Percentiles rank a stretch among this genome's conserved stretches.
Conservation (phyloP, 2,329 filamentous ascomycete genomes). For the Fusarium sp. region DNA sequence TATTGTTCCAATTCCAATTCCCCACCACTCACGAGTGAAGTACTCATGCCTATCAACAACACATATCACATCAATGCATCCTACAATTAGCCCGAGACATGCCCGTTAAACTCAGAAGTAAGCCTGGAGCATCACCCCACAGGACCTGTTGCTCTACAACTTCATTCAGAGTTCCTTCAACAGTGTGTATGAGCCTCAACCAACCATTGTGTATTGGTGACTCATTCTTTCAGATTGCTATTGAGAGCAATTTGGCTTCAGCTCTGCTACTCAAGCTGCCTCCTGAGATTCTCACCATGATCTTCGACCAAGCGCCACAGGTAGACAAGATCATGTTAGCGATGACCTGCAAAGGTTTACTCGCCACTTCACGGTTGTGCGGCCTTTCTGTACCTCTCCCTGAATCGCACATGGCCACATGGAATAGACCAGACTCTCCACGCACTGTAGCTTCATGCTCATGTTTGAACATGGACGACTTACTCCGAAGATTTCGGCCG, state of each 20-base stretch:
- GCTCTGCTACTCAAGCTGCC: slow-evolving; percentile 36
- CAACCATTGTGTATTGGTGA: neutral
- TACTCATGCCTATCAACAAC: neutral
- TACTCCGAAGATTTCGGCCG: slow-evolving; percentile 29
- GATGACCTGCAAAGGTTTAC: slow-evolving; percentile 36
- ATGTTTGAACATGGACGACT: slow-evolving; percentile 18
- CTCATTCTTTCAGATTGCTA: slow-evolving; percentile 14
- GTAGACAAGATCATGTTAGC: slow-evolving; percentile 31
- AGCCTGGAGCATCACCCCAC: neutral
- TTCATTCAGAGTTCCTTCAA: slow-evolving; percentile 16
- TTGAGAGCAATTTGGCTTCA: neutral
- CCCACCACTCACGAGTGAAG: neutral
- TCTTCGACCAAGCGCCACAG: slow-evolving; percentile 25
- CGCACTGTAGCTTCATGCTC: neutral
- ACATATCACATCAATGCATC: too few relatives aligned
- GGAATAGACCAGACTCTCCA: neutral
- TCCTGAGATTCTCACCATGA: slow-evolving; percentile 39
- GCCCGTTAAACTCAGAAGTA: slow-evolving; percentile 18
- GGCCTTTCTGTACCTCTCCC: slow-evolving; percentile 28
- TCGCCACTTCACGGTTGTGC: slow-evolving; percentile 27
- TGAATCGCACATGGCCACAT: slow-evolving; percentile 7
- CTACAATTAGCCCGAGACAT: neutral
- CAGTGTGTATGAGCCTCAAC: slow-evolving; percentile 6
- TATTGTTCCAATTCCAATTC: neutral
- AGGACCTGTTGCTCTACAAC: neutral